These are phyloP conservation scores for Camellia japonica DNA, from an alignment of 148 eudicot genomes.

Conservation along the genomic window DNA sequence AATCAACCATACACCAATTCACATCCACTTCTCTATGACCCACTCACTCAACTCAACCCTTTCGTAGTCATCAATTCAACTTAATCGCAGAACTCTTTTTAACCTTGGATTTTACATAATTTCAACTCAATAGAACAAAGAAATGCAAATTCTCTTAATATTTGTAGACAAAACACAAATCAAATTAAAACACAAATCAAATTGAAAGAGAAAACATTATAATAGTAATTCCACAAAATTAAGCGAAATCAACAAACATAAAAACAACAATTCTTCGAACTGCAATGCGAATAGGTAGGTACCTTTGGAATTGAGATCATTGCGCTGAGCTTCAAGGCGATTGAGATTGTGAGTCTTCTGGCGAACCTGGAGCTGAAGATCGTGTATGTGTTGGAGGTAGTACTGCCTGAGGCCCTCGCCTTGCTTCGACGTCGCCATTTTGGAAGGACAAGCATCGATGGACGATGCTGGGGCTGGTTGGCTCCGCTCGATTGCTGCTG, in stretches of 20 bases:
- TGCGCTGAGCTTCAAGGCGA: slow-evolving; percentile 27
- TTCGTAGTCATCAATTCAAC: neutral
- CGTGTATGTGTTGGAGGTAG: slow-evolving; percentile 20
- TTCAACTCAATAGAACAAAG: neutral
- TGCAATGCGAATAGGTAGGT: neutral
- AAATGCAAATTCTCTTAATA: neutral
- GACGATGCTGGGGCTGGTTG: slow-evolving; percentile 12
- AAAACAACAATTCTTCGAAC: neutral
- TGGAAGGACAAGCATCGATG: slow-evolving; percentile 3
- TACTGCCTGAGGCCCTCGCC: slow-evolving; percentile 25
- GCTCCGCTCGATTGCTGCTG: slow-evolving; percentile 18
- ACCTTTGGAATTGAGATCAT: slow-evolving; percentile 22
- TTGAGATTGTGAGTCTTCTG: slow-evolving; percentile 26
- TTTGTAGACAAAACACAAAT: neutral
- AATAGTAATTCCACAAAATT: neutral
- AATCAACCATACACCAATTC: neutral
- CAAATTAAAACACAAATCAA: no score
- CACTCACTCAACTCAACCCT: no score
- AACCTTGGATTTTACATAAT: neutral
- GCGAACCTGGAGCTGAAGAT: slow-evolving; percentile 24
- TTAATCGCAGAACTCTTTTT: neutral
- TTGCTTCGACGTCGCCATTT: slow-evolving; percentile 13
- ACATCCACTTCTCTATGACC: neutral
- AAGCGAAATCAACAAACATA: neutral
- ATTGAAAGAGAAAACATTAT: neutral